These are phyloP conservation scores for Apiotrichum akiyoshidainum DNA, from an alignment of 1,284 basidiomycete genomes.

Conservation along the genomic window DNA sequence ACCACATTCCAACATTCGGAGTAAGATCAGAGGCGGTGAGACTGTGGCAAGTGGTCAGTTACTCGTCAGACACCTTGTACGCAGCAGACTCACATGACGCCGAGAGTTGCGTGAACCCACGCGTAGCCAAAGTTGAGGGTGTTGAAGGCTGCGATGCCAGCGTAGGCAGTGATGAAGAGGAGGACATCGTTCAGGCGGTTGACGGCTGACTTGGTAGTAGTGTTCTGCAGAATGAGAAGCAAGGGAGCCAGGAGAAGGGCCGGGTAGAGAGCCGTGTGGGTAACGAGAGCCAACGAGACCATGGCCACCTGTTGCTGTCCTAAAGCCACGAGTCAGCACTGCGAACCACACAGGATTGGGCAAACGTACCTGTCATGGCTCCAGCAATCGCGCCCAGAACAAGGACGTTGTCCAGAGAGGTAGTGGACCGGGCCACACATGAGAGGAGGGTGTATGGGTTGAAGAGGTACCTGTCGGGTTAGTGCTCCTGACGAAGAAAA, in stretches of 20 bases:
- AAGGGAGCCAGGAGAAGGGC: conserved; percentile 66
- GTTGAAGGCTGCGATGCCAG: conserved; percentile 1
- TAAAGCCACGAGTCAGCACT: conserved; percentile 46
- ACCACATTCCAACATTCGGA: conserved; percentile 91
- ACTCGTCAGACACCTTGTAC: background rate
- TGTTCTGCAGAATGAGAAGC: conserved; percentile 50
- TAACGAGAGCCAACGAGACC: conserved; percentile 64
- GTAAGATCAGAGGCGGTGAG: conserved; percentile 76
- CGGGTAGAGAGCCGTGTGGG: conserved; percentile 70
- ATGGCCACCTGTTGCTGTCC: conserved; percentile 58
- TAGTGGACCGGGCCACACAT: conserved; percentile 73
- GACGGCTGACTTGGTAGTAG: conserved; percentile 4
- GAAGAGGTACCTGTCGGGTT: conserved; percentile 65
- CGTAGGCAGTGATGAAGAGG: conserved; percentile 15
- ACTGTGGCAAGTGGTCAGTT: conserved; percentile 46
- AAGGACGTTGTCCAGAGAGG: conserved; percentile 71
- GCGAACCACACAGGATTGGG: background rate
- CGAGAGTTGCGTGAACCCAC: conserved; percentile 77
- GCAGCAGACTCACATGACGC: conserved; percentile 63
- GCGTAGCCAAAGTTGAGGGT: conserved; percentile 39
- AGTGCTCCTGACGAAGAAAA: background rate
- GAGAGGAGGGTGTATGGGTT: conserved; percentile 83
- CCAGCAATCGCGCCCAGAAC: conserved; percentile 67
- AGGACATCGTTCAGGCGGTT: conserved; percentile 17
- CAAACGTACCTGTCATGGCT: conserved; percentile 62